Conservation (phyloP, 2,329 filamentous ascomycete genomes). For the Ceratocystis ficicola region DNA sequence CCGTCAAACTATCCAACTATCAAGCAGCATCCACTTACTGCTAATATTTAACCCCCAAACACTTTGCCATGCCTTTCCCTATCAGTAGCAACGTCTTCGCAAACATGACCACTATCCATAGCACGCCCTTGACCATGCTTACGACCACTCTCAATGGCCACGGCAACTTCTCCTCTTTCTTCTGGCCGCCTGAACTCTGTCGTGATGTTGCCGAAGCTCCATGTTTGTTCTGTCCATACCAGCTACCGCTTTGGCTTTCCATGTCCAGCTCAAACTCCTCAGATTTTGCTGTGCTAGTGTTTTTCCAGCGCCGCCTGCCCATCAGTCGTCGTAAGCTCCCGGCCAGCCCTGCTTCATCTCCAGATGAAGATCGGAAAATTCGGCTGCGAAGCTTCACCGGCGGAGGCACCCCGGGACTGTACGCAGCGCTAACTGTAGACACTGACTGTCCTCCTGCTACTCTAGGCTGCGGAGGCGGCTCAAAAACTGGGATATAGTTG, state of each 20-base stretch:
- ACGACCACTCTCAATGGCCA: conserved; percentile 38
- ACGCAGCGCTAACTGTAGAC: conserved; percentile 19
- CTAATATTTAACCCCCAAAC: conserved; percentile 30
- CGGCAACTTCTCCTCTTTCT: conserved; percentile 33
- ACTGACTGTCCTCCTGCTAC: conserved; percentile 21
- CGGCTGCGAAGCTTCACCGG: conserved; percentile 14
- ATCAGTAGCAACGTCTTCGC: conserved; percentile 43
- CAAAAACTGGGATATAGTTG: conserved; percentile 25
- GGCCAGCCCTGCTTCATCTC: conserved; percentile 15
- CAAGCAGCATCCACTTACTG: background rate
- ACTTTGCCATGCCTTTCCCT: conserved; percentile 41
- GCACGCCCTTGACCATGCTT: conserved; percentile 45
- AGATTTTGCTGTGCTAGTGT: conserved; percentile 29
- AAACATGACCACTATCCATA: conserved; percentile 45
- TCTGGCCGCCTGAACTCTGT: conserved; percentile 21
- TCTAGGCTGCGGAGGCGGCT: conserved; percentile 40
- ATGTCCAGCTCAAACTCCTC: conserved; percentile 50
- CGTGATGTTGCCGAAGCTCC: background rate
- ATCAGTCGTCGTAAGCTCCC: conserved; percentile 19
- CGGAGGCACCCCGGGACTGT: background rate
- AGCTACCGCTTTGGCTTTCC: conserved; percentile 45
- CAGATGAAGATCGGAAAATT: background rate
- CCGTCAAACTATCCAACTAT: background rate
- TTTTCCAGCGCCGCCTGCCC: conserved; percentile 26
- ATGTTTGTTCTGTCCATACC: conserved; percentile 27